Evolutionary conservation across 495 filamentous ascomycete genomes (phyloP), one percentile per base, ranked within the genome.

Genomic region (Glarea lozoyensis): DNA sequence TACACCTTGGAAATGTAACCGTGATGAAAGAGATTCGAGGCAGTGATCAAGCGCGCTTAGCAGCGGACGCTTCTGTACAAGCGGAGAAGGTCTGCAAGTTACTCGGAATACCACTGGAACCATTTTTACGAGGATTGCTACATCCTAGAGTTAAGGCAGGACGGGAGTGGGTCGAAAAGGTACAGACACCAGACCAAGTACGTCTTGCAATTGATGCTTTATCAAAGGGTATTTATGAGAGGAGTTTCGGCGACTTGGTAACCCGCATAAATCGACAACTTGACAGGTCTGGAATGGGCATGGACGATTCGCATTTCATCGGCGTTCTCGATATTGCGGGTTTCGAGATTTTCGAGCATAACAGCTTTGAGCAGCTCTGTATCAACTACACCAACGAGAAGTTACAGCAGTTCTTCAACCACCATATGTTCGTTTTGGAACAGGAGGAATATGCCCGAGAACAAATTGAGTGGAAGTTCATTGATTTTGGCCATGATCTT

Each of bases 351-450:
- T 99, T 99, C 55, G 86, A 99, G 51, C 75, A 86, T 46, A 99
- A 99, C 60, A 94, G 88, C 67, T 99, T 99, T 53, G 93, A 99
- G 62, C 93, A 99, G 59, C 76, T 99, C 4, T 97, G 93, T 66
- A 99, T 99, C 68, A 99, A 99, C 58, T 99, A 97, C 64, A 97
- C 93, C 44, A 99, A 99, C 60, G 93, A 99, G 60, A 99, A 96
- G 61, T 77, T 99, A 4, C 93, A 99, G 59, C 93, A 99, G 51
- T 99, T 97, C 60, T 99, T 99, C 73, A 99, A 99, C 47, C 93
- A 99, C 52, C 93, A 99, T 67, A 99, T 99, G 93, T 99, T 99
- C 60, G 93, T 99, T 16, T 65, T 99, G 16, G 93, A 99, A 57
- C 93, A 99, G 57, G 93, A 99, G 58, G 93, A 99, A 61, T 99